phyloP scores from a whole-genome alignment of 2,329 filamentous ascomycete species.

The Penicillium polonicum region DNA sequence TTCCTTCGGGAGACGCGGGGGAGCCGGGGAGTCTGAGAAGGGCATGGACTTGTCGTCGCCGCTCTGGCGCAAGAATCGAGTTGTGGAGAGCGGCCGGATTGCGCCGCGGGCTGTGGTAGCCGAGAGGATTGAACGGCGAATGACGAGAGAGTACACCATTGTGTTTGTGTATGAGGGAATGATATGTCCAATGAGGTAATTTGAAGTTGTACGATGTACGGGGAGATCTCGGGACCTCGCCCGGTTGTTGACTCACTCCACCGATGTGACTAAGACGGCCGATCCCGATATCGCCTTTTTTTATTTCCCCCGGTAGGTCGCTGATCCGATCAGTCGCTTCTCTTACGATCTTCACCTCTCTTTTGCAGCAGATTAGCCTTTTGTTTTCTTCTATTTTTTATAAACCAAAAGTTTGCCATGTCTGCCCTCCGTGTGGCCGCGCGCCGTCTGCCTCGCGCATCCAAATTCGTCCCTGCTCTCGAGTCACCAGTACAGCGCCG shows the following conservation, averaged over 20 bases:
- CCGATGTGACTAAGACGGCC: conserved; percentile 16
- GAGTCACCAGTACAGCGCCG: conserved; percentile 36
- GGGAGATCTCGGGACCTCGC: conserved; percentile 1
- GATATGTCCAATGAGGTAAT: conserved; percentile 16
- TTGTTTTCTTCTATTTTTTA: not conserved
- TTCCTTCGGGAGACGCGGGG: conserved; percentile 81
- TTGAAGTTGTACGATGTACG: conserved; percentile 8
- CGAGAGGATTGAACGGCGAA: conserved; percentile 44
- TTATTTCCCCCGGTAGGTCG: conserved; percentile 12
- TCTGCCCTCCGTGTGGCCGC: conserved; percentile 36
- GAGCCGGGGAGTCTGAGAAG: conserved; percentile 59
- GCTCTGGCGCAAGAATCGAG: conserved; percentile 21
- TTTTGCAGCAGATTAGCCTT: not conserved
- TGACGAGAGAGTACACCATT: conserved; percentile 22
- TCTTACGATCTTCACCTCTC: not conserved
- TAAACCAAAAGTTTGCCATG: conserved; percentile 21
- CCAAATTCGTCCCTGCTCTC: conserved; percentile 30
- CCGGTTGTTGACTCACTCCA: conserved; percentile 6
- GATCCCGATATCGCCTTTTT: conserved; percentile 34
- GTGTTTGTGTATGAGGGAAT: conserved; percentile 13
- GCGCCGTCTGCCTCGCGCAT: conserved; percentile 36
- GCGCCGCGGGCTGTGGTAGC: conserved; percentile 34
- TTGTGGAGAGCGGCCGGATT: conserved; percentile 30
- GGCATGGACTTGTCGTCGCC: conserved; percentile 31
- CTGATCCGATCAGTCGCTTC: conserved; percentile 1